Conservation (phyloP, 495 filamentous ascomycete species). For the Bryoglossum gracile region DNA sequence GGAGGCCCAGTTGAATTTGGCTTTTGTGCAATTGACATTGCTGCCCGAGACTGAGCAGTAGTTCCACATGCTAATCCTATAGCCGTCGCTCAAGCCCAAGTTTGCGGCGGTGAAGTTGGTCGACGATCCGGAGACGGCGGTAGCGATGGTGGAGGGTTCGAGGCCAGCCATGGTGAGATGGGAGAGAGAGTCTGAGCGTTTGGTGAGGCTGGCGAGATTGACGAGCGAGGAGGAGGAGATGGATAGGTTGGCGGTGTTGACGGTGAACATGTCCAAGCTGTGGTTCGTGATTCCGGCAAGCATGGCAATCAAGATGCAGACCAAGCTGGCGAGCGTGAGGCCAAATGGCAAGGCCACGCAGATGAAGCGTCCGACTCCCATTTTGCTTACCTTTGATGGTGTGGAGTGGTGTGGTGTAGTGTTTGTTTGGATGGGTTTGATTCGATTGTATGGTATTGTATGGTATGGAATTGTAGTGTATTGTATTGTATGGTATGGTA, state of each 20-base stretch:
- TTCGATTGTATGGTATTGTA: background rate
- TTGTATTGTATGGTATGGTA: too few species aligned
- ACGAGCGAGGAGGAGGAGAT: slow-evolving; percentile 27
- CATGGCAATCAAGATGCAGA: slow-evolving; percentile 66
- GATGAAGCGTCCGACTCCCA: slow-evolving; percentile 56
- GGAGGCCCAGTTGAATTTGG: slow-evolving; percentile 73
- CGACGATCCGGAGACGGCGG: background rate
- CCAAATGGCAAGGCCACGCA: slow-evolving; percentile 78
- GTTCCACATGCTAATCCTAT: slow-evolving; percentile 77
- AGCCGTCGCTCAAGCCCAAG: slow-evolving; percentile 63
- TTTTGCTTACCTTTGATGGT: slow-evolving; percentile 11
- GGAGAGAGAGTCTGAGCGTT: slow-evolving; percentile 4
- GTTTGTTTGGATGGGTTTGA: slow-evolving; percentile 2
- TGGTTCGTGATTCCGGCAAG: slow-evolving; percentile 63
- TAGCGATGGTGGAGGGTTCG: background rate
- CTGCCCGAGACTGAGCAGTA: slow-evolving; percentile 61
- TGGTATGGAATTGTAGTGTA: too few species aligned
- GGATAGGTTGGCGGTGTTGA: slow-evolving; percentile 45
- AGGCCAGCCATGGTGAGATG: slow-evolving; percentile 6
- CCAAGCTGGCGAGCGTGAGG: slow-evolving; percentile 63
- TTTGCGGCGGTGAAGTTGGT: slow-evolving; percentile 43
- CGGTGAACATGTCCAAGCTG: slow-evolving; percentile 65
- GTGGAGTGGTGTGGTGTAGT: background rate
- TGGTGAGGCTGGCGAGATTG: slow-evolving; percentile 12
- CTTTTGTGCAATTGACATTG: slow-evolving; percentile 48